Percentiles rank a stretch among this genome's conserved stretches.
phyloP scores from a whole-genome alignment of 208 protist species.

The Acanthamoeba healyi region DNA sequence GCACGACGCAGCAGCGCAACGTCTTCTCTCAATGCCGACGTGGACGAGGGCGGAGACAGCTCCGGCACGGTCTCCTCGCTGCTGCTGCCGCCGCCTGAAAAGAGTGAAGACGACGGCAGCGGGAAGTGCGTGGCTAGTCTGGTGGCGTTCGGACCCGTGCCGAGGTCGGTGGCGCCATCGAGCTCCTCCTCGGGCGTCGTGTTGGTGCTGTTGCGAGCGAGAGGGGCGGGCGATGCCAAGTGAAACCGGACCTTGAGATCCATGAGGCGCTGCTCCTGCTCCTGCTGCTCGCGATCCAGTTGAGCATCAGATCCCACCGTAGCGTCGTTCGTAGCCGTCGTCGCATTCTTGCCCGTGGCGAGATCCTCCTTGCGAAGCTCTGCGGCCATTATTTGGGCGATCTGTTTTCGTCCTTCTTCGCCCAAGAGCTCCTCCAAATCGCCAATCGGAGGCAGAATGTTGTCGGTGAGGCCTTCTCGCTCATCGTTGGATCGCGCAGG shows the following conservation, averaged over 20 bases:
- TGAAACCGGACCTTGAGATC: slow-evolving; percentile 27
- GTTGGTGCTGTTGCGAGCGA: not conserved
- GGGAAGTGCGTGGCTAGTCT: not conserved
- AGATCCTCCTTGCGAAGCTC: not conserved
- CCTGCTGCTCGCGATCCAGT: not conserved
- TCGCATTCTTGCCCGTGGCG: not conserved
- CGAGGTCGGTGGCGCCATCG: too few relatives aligned
- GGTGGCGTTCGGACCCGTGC: too few relatives aligned
- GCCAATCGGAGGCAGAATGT: not conserved
- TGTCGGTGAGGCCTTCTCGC: not conserved
- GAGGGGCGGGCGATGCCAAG: not conserved
- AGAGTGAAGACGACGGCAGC: slow-evolving; percentile 4
- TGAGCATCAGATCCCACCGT: not conserved
- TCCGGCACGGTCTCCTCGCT: not conserved
- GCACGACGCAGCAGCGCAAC: not conserved
- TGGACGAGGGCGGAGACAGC: not conserved
- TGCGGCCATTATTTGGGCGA: not conserved
- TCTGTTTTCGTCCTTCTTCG: not conserved
- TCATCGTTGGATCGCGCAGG: too few relatives aligned
- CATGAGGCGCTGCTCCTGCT: slow-evolving; percentile 8
- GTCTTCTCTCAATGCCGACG: not conserved
- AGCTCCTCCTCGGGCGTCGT: slow-evolving; percentile 25
- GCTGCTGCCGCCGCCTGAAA: not conserved
- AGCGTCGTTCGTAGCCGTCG: not conserved
- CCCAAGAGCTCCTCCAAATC: not conserved